These are phyloP conservation scores for Phytophthora chlamydospora DNA, from an alignment of 352 stramenopile species.

Conservation along the genomic window DNA sequence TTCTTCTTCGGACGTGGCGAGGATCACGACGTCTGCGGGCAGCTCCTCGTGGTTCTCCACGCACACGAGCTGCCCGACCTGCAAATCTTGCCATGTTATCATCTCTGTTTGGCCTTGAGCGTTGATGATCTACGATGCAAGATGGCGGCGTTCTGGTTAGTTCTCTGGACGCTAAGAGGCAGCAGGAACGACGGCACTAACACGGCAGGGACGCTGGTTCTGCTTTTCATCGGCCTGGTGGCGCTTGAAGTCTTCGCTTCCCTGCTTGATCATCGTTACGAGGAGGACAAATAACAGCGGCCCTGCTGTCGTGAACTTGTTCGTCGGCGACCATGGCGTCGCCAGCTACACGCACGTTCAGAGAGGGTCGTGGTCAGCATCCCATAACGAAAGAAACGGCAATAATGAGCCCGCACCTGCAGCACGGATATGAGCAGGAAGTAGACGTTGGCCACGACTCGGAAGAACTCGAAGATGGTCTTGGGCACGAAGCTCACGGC, in stretches of 20 bases:
- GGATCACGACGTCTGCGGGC: slow-evolving; percentile 89
- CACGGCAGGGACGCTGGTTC: slow-evolving; percentile 58
- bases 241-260: slow-evolving; percentile 69
- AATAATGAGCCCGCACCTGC: slow-evolving; percentile 50
- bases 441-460: slow-evolving; percentile 94
- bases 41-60: slow-evolving; percentile 86
- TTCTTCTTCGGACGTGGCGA: slow-evolving; percentile 76
- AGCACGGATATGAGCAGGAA: slow-evolving; percentile 94
- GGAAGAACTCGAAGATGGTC: slow-evolving; percentile 95
- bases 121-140: slow-evolving; percentile 52
- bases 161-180: no score
- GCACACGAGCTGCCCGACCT: slow-evolving; percentile 78
- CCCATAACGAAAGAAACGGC: not conserved
- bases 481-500: slow-evolving; percentile 90
- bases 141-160: no score
- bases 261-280: slow-evolving; percentile 82
- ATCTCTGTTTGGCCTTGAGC: slow-evolving; percentile 43
- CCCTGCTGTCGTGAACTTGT: slow-evolving; percentile 73
- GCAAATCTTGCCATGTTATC: slow-evolving; percentile 73
- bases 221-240: slow-evolving; percentile 71
- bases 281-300: slow-evolving; percentile 77
- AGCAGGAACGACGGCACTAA: slow-evolving; percentile 18
- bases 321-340: slow-evolving; percentile 72
- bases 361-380: not conserved
- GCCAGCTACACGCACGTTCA: slow-evolving; percentile 40